Base-by-base conservation (phyloP, 192 early-diverging fungal species). In the Podila epigama region DNA sequence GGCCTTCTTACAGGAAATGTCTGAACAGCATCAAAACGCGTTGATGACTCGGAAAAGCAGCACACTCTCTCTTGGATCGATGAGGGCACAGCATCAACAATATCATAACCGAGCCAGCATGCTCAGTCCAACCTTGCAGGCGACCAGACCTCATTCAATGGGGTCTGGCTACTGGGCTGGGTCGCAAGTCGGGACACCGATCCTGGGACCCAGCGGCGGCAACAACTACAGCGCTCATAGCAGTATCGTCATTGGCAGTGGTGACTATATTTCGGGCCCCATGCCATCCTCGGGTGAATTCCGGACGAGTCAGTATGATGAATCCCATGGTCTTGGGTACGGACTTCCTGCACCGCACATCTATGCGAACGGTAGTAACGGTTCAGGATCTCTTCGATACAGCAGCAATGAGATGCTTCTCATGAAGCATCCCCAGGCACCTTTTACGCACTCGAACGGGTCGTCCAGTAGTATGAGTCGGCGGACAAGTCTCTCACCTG, bases 401-500 rank as follows among this genome's bases (percentile, higher is more conserved):
- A 64, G 51, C 31, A 73, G 70, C 57, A 66, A 54, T 20, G 70
- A 73, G 16, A 62, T 60, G 22, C 48, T 41, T 8, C 16, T 64
- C 18, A 8, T 64, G 62, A 48, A 41, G 0, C 31, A 29, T 16
- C 51, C 51, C 18, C 68, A 54, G 5, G 41, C 33, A 34, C 68
- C 18, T 1, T 16, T 16, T 25, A 36, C 34, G 32, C 39, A 62
- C 11, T 34, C 32, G 22, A 57, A 12, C 25, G 40, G 44, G 1
- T 56, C 61, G n/a, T 51, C 44, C 20, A 9, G 12, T 1, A 60
- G 53, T 48, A 15, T 61, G 18, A 57, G 40, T 50, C 63, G 63
- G 5, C 50, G 64, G 25, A 66, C 70, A 2, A 75, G 70, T 33
- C 70, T 61, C 39, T 75, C 70, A 0, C 58, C 70, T 25, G 70